These are phyloP conservation scores for Ophiostoma novo-ulmi DNA, from an alignment of 2,329 filamentous ascomycete species.

Conservation along the genomic window DNA sequence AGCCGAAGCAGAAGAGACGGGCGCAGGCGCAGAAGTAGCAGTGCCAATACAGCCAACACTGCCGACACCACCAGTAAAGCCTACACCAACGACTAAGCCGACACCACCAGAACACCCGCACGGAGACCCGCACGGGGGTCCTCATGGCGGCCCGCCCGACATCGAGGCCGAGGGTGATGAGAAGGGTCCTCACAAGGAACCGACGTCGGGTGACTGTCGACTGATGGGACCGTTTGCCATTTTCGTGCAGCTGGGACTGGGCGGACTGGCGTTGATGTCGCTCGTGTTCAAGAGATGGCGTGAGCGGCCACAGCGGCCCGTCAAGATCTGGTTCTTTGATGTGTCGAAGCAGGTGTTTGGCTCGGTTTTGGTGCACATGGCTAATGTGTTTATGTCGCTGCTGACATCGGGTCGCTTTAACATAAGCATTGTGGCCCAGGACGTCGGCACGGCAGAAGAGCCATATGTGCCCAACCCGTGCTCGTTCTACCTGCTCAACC, in stretches of 20 bases:
- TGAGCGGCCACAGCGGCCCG: constrained; percentile 81
- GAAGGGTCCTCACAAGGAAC: constrained; percentile 19
- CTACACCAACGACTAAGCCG: too few species aligned
- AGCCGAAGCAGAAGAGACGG: background rate
- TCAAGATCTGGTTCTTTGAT: constrained; percentile 98
- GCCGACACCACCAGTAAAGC: background rate
- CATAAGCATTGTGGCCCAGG: constrained; percentile 51
- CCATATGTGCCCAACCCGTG: constrained; percentile 81
- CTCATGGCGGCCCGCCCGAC: background rate
- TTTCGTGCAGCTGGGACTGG: constrained; percentile 81
- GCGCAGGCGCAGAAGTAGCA: background rate
- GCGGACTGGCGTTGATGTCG: constrained; percentile 73
- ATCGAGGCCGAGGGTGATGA: constrained; percentile 4
- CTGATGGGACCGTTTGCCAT: constrained; percentile 88
- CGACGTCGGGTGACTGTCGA: constrained; percentile 67
- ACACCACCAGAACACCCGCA: background rate
- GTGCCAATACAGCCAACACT: background rate
- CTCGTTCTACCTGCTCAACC: constrained; percentile 90
- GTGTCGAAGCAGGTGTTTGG: constrained; percentile 96
- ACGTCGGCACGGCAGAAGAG: constrained; percentile 40
- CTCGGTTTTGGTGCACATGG: constrained; percentile 81
- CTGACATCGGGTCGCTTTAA: constrained; percentile 81
- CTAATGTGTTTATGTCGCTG: constrained; percentile 95
- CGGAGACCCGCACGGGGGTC: background rate
- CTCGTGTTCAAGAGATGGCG: constrained; percentile 91